Conservation (phyloP, 2,329 filamentous ascomycete genomes). For the Akanthomyces dipterigenus region DNA sequence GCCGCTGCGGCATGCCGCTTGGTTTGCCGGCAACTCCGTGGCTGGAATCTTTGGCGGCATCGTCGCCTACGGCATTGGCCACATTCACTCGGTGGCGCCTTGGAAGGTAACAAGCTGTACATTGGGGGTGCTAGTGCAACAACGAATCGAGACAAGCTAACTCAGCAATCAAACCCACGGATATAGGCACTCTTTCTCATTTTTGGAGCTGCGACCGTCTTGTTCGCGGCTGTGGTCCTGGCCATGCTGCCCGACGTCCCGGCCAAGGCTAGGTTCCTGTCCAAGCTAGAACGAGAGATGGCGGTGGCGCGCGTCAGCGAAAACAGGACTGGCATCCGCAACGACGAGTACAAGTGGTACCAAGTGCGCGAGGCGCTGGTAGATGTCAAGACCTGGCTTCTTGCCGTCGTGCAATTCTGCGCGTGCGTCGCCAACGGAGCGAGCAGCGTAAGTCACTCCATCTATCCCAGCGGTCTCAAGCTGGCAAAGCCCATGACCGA, state of each 20-base stretch:
- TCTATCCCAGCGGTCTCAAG: neutral
- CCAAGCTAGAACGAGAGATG: conserved; percentile 53
- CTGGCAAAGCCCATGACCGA: neutral
- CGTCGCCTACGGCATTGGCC: conserved; percentile 20
- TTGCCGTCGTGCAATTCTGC: conserved; percentile 10
- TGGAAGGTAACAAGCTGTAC: conserved; percentile 2
- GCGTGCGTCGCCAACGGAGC: conserved; percentile 23
- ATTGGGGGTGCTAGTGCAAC: too few species aligned
- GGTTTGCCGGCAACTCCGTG: conserved; percentile 22
- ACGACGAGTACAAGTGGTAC: neutral
- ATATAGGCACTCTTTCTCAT: conserved; percentile 7
- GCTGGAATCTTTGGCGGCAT: conserved; percentile 21
- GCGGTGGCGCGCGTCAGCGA: conserved; percentile 60
- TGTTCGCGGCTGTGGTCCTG: neutral
- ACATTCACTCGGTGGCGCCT: conserved; percentile 9
- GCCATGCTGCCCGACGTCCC: neutral
- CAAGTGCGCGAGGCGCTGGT: neutral
- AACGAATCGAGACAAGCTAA: too few species aligned
- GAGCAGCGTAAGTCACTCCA: neutral
- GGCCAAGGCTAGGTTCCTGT: conserved; percentile 44
- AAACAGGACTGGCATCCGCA: conserved; percentile 34
- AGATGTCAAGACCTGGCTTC: neutral
- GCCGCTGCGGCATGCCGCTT: conserved; percentile 21
- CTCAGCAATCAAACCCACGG: too few species aligned
- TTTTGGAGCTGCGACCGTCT: neutral